A percentile compares a stretch with the other conserved stretches of the same genome.
Evolutionary conservation across 1,139 yeast genomes (phyloP).

Genomic region (Pichia sp.): DNA sequence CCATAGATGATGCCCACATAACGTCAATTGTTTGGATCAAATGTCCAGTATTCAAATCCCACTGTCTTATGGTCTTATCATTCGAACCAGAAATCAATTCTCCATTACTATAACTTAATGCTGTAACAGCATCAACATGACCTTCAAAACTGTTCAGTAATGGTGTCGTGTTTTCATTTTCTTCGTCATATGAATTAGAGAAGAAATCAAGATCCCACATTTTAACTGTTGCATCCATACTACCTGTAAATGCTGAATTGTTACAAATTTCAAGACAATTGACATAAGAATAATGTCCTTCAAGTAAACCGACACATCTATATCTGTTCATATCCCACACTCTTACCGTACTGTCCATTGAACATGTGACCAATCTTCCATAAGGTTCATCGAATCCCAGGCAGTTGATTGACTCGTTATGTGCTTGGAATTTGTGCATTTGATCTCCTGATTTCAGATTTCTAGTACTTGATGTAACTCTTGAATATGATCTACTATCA

Average conservation of each 20-base stretch:
- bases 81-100: slow-evolving; percentile 67
- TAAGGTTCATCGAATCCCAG: slow-evolving; percentile 69
- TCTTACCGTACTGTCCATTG: slow-evolving; percentile 75
- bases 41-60: slow-evolving; percentile 72
- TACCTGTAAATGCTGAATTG: slow-evolving; percentile 56
- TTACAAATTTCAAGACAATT: slow-evolving; percentile 57
- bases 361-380: slow-evolving; percentile 74
- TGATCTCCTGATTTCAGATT: slow-evolving; percentile 57
- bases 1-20: slow-evolving; percentile 49
- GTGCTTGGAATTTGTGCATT: slow-evolving; percentile 53
- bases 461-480: slow-evolving; percentile 31
- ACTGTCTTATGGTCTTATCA: slow-evolving; percentile 74
- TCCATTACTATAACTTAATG: slow-evolving; percentile 48
- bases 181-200: slow-evolving; percentile 18
- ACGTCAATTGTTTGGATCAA: slow-evolving; percentile 63
- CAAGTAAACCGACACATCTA: slow-evolving; percentile 46
- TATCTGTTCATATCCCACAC: slow-evolving; percentile 77
- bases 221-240: slow-evolving; percentile 58
- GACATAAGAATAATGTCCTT: slow-evolving; percentile 57
- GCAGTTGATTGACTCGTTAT: slow-evolving; percentile 48
- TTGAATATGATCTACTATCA: slow-evolving; percentile 11
- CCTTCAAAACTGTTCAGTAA: slow-evolving; percentile 51
- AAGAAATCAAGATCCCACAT: slow-evolving; percentile 50
- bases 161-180: slow-evolving; percentile 30
- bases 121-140: slow-evolving; percentile 64